A percentile compares a stretch with the other conserved stretches of the same genome.
phyloP scores from a whole-genome alignment of 176 grass and related monocot genomes.

The Leersia perrieri region DNA sequence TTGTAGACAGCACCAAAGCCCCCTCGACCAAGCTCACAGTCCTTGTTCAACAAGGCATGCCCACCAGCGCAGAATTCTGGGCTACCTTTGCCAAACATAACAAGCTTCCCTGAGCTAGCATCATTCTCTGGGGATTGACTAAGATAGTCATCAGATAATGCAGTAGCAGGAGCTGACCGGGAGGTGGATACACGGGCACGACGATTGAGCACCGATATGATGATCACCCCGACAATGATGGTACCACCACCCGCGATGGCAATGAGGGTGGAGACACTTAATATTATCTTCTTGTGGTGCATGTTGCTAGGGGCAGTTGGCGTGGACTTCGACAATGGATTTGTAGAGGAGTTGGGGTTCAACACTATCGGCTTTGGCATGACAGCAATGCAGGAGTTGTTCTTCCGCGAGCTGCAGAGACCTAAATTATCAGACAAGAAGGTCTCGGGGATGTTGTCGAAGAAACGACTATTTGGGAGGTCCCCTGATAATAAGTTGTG shows the following conservation, averaged over 20 bases:
- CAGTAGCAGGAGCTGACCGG: conserved; percentile 36
- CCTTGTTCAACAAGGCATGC: conserved; percentile 88
- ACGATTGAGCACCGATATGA: conserved; percentile 75
- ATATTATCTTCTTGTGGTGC: conserved; percentile 90
- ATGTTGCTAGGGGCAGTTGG: conserved; percentile 28
- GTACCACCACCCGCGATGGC: conserved; percentile 69
- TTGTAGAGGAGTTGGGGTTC: conserved; percentile 77
- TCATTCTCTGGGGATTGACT: conserved; percentile 75
- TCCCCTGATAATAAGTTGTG: conserved; percentile 80
- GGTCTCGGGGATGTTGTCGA: conserved; percentile 52
- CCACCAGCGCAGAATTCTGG: conserved; percentile 70
- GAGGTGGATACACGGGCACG: conserved; percentile 40
- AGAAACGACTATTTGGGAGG: conserved; percentile 79
- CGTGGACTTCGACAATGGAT: conserved; percentile 44
- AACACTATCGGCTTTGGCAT: conserved; percentile 96
- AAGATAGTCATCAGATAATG: conserved; percentile 76
- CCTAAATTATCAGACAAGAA: conserved; percentile 64
- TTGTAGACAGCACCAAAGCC: conserved; percentile 97
- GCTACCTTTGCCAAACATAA: conserved; percentile 86
- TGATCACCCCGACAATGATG: conserved; percentile 76
- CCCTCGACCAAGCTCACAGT: conserved; percentile 92
- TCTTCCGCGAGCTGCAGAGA: conserved; percentile 62
- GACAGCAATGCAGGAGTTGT: conserved; percentile 53
- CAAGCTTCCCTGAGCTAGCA: conserved; percentile 81
- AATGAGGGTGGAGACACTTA: conserved; percentile 89